Conservation (phyloP, 108 stramenopile genomes). For the Cyclostephanos tholiformis region DNA sequence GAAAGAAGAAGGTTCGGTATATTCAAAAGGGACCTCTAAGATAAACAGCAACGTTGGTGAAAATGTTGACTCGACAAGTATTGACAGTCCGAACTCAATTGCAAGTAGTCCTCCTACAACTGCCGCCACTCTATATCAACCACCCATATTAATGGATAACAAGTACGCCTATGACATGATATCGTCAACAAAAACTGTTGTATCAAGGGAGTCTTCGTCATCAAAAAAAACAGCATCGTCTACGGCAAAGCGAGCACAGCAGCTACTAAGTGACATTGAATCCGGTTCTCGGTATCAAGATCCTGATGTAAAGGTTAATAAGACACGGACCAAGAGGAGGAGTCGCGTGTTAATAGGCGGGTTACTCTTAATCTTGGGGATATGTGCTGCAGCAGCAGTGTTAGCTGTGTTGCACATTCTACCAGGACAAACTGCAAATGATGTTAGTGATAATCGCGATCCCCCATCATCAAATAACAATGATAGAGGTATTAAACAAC, state of each 20-base stretch:
- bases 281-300: background rate
- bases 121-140: background rate
- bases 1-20: too few relatives aligned
- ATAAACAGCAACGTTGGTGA: too few relatives aligned
- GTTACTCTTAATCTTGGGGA: background rate
- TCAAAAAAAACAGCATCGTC: background rate
- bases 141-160: background rate
- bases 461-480: background rate
- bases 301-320: background rate
- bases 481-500: background rate
- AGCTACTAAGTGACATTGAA: slow-evolving; percentile 7
- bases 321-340: background rate
- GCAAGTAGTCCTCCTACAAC: background rate
- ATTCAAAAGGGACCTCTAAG: too few relatives aligned
- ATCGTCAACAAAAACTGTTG: background rate
- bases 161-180: background rate
- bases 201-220: background rate
- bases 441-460: too few relatives aligned
- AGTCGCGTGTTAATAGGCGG: background rate
- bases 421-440: too few relatives aligned
- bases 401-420: background rate
- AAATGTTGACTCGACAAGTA: too few relatives aligned
- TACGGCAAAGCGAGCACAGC: background rate
- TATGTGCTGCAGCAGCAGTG: too few relatives aligned
- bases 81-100: too few relatives aligned